Evolutionary conservation across 306 rosid species (phyloP).

Genomic region (Quercus bicolor): DNA sequence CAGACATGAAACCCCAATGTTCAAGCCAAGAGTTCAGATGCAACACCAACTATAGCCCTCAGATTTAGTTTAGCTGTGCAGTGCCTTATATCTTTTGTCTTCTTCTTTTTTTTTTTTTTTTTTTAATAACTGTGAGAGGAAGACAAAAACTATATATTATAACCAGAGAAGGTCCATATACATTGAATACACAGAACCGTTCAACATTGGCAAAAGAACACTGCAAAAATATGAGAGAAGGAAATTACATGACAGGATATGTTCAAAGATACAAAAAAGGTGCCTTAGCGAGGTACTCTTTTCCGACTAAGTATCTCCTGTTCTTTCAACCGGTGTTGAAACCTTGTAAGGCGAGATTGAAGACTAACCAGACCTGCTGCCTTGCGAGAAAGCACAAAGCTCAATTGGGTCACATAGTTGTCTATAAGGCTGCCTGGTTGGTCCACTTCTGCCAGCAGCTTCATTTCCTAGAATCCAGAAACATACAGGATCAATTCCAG

Average conservation of each 20-base stretch:
- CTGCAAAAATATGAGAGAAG: slow-evolving; percentile 22
- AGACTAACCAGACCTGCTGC: slow-evolving; percentile 88
- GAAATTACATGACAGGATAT: slow-evolving; percentile 29
- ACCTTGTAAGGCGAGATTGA: slow-evolving; percentile 91
- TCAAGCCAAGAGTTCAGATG: slow-evolving; percentile 24
- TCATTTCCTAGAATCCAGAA: slow-evolving; percentile 74
- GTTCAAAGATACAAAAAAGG: slow-evolving; percentile 20
- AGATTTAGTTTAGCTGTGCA: not conserved
- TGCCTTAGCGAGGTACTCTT: slow-evolving; percentile 68
- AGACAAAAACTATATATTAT: not conserved
- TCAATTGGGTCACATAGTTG: slow-evolving; percentile 81
- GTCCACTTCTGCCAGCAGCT: slow-evolving; percentile 90
- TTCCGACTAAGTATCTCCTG: slow-evolving; percentile 88
- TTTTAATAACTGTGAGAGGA: not conserved
- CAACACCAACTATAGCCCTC: slow-evolving; percentile 3
- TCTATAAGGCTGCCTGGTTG: slow-evolving; percentile 93
- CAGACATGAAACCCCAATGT: slow-evolving; percentile 1
- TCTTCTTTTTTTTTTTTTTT: too few relatives aligned
- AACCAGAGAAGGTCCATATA: not conserved
- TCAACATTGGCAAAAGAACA: not conserved
- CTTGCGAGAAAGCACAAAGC: slow-evolving; percentile 88
- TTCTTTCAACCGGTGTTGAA: slow-evolving; percentile 92
- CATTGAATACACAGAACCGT: not conserved
- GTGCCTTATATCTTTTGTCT: not conserved
- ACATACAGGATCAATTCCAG: slow-evolving; percentile 5